Percentiles rank a stretch among this genome's conserved stretches.
These are phyloP conservation scores for Phascolomyces articulosus DNA, from an alignment of 371 early-diverging fungal species.

Conservation along the genomic window DNA sequence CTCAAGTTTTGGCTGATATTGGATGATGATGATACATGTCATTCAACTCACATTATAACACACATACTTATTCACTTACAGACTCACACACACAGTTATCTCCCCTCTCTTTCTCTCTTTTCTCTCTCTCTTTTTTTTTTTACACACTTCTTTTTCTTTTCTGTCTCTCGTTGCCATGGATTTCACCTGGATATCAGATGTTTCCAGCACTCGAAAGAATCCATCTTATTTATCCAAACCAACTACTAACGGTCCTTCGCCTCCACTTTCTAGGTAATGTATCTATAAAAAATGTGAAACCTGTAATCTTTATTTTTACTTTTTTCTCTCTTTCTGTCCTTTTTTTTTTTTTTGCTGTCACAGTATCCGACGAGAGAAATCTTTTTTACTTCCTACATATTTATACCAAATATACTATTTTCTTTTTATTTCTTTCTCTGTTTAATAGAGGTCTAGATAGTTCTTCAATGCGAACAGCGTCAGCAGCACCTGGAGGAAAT, in stretches of 20 bases:
- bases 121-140: conserved; percentile 14
- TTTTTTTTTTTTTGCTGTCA: conserved; percentile 5
- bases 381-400: too few species aligned
- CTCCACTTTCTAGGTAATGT: conserved; percentile 9
- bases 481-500: not conserved
- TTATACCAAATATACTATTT: too few species aligned
- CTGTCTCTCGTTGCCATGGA: conserved; percentile 16
- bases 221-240: conserved; percentile 9
- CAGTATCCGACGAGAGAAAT: not conserved
- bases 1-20: not conserved
- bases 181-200: conserved; percentile 23
- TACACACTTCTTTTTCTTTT: conserved; percentile 5
- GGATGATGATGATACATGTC: too few species aligned
- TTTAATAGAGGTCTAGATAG: not conserved
- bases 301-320: too few species aligned
- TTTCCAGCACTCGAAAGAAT: conserved; percentile 22
- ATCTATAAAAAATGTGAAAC: not conserved
- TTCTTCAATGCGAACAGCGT: not conserved
- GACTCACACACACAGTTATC: not conserved
- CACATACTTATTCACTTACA: not conserved
- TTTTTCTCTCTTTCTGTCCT: not conserved
- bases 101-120: not conserved
- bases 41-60: not conserved
- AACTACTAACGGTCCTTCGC: conserved; percentile 1
- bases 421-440: too few species aligned